These are phyloP conservation scores for Penicillium sumatraense DNA, from an alignment of 2,329 filamentous ascomycete species.

Conservation along the genomic window DNA sequence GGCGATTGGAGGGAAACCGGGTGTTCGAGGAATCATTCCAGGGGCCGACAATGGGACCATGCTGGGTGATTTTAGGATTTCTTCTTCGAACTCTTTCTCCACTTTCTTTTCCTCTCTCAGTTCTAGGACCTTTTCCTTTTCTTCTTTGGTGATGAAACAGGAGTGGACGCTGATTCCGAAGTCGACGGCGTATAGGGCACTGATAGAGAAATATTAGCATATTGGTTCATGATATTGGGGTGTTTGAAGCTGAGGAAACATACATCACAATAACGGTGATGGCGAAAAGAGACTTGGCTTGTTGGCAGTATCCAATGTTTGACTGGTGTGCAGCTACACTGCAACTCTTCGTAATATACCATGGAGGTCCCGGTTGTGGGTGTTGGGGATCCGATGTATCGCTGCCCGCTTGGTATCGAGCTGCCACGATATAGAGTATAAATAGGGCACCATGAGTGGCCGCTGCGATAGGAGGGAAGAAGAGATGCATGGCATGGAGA, in stretches of 20 bases:
- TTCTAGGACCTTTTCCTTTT: conserved; percentile 39
- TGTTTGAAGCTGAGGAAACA: not conserved
- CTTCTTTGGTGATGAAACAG: conserved; percentile 48
- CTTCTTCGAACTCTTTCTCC: conserved; percentile 47
- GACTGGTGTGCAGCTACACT: conserved; percentile 52
- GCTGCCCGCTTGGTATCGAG: conserved; percentile 60
- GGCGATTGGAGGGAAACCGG: conserved; percentile 39
- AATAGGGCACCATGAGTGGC: conserved; percentile 57
- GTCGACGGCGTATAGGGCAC: conserved; percentile 56
- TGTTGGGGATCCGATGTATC: conserved; percentile 63
- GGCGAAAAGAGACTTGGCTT: conserved; percentile 63
- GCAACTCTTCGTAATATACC: conserved; percentile 68
- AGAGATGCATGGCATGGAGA: conserved; percentile 61
- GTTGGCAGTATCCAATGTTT: conserved; percentile 60
- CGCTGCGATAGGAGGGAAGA: conserved; percentile 60
- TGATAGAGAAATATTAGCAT: conserved; percentile 32
- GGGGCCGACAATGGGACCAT: conserved; percentile 36
- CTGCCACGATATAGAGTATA: conserved; percentile 59
- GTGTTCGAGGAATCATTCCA: conserved; percentile 25
- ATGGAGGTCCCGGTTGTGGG: conserved; percentile 60
- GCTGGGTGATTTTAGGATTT: conserved; percentile 44
- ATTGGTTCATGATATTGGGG: not conserved
- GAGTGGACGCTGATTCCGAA: conserved; percentile 54
- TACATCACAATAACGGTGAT: conserved; percentile 62
- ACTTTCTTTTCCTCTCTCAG: conserved; percentile 41